phyloP scores from a whole-genome alignment of 805 yeast genomes.

The Metschnikowia drakensbergensis region DNA sequence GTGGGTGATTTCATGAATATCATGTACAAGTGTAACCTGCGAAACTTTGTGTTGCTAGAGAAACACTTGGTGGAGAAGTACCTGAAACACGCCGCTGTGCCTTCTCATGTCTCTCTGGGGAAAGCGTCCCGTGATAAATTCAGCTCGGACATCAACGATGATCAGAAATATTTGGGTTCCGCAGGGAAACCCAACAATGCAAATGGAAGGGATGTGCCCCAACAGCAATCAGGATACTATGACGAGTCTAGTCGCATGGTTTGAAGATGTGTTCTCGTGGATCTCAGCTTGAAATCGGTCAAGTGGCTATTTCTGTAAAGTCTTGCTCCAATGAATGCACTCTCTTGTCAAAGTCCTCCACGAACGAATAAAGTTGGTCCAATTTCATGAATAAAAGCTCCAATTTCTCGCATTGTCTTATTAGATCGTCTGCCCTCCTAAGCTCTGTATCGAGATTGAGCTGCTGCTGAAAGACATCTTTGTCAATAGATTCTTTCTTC shows the following conservation, averaged over 20 bases:
- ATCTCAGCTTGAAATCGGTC: no score
- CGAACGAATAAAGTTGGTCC: conserved; percentile 43
- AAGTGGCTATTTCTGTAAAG: conserved; percentile 2
- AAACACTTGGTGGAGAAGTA: conserved; percentile 35
- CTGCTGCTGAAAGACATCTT: conserved; percentile 20
- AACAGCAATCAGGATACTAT: conserved; percentile 2
- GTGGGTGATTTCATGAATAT: conserved; percentile 24
- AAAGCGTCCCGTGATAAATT: not conserved
- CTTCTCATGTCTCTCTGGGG: not conserved
- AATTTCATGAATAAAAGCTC: conserved; percentile 52
- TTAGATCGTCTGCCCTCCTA: conserved; percentile 33
- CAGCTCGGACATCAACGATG: no score
- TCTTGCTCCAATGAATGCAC: conserved; percentile 17
- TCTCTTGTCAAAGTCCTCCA: conserved; percentile 22
- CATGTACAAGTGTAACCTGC: conserved; percentile 24
- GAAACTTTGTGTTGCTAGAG: conserved; percentile 29
- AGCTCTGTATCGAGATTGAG: conserved; percentile 39
- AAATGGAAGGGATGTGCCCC: not conserved
- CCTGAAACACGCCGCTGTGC: conserved; percentile 4
- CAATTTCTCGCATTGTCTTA: conserved; percentile 45
- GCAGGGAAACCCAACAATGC: not conserved
- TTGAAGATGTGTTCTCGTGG: not conserved
- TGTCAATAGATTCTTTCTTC: conserved; percentile 29
- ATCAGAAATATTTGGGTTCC: not conserved
- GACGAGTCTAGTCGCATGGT: conserved; percentile 1